Percentiles rank a stretch among this genome's conserved stretches.
These are phyloP conservation scores for Dichomitus squalens DNA, from an alignment of 1,284 basidiomycete genomes.

Conservation along the genomic window DNA sequence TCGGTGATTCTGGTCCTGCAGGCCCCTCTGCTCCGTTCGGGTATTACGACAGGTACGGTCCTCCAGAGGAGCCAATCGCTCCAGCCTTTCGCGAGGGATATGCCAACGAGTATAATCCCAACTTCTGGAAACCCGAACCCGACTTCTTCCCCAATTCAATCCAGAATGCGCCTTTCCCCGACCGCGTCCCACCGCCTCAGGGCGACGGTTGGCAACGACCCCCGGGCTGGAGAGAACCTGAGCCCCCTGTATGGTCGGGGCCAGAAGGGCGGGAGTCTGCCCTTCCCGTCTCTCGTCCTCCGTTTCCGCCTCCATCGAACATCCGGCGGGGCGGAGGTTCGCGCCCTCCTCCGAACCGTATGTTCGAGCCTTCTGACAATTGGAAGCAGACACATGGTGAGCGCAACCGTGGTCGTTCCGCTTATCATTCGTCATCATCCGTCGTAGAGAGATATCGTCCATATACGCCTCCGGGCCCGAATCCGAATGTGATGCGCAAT, in stretches of 20 bases:
- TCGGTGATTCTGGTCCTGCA: conserved; percentile 36
- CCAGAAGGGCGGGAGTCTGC: conserved; percentile 30
- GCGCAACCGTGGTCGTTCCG: conserved; percentile 15
- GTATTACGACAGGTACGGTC: conserved; percentile 52
- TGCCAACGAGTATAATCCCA: conserved; percentile 46
- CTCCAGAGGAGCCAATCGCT: conserved; percentile 39
- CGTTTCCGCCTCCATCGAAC: conserved; percentile 23
- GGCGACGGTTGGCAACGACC: conserved; percentile 37
- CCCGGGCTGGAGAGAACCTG: conserved; percentile 22
- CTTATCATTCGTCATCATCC: conserved; percentile 20
- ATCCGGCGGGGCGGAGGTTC: conserved; percentile 20
- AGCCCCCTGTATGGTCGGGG: conserved; percentile 30
- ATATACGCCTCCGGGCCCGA: conserved; percentile 18
- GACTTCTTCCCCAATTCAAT: conserved; percentile 45
- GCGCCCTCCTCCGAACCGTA: conserved; percentile 51
- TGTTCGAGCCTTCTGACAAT: conserved; percentile 69
- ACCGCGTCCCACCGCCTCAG: conserved; percentile 43
- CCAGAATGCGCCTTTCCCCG: conserved; percentile 50
- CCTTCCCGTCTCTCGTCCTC: conserved; percentile 31
- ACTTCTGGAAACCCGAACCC: conserved; percentile 38
- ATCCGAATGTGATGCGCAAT: conserved; percentile 12
- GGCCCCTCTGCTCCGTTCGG: conserved; percentile 41
- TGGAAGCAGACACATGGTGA: conserved; percentile 63
- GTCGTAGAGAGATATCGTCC: conserved; percentile 28
- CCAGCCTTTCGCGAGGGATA: conserved; percentile 43